phyloP scores from a whole-genome alignment of 805 yeast genomes.

The Dipodascopsis uninucleata region DNA sequence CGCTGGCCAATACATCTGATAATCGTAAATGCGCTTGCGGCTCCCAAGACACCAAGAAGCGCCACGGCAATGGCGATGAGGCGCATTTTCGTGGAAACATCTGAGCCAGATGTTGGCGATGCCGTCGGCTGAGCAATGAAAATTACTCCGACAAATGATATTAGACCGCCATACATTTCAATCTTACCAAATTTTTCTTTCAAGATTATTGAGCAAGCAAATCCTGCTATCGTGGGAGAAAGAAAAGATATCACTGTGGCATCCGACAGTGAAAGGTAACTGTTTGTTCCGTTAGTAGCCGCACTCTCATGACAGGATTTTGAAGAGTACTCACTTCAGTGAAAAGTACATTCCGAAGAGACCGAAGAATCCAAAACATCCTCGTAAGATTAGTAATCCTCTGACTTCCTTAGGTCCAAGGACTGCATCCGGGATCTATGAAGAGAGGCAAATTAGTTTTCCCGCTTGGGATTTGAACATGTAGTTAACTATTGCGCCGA shows the following conservation, averaged over 20 bases:
- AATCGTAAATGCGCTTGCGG: slow-evolving; percentile 63
- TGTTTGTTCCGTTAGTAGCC: not conserved
- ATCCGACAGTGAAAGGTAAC: slow-evolving; percentile 69
- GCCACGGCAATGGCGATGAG: slow-evolving; percentile 63
- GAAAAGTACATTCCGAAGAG: slow-evolving; percentile 77
- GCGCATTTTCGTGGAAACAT: slow-evolving; percentile 51
- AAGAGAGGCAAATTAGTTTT: no score
- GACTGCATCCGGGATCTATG: slow-evolving; percentile 54
- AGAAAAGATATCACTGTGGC: slow-evolving; percentile 77
- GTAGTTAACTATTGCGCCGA: not conserved
- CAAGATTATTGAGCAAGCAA: slow-evolving; percentile 64
- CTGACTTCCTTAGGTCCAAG: slow-evolving; percentile 65
- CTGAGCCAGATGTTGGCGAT: slow-evolving; percentile 26
- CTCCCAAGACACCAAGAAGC: slow-evolving; percentile 64
- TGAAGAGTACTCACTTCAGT: slow-evolving; percentile 39
- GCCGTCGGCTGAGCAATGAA: slow-evolving; percentile 70
- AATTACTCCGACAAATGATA: slow-evolving; percentile 72
- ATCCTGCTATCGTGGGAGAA: slow-evolving; percentile 70
- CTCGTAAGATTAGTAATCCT: slow-evolving; percentile 54
- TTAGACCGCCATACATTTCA: slow-evolving; percentile 65
- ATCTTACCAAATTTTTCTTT: slow-evolving; percentile 61
- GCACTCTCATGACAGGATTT: not conserved
- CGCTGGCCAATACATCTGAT: slow-evolving; percentile 70
- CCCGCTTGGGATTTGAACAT: no score
- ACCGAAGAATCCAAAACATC: slow-evolving; percentile 72